A percentile compares a stretch with the other conserved stretches of the same genome.
These are phyloP conservation scores for Colletotrichum aenigma DNA, from an alignment of 2,329 filamentous ascomycete genomes.

Conservation along the genomic window DNA sequence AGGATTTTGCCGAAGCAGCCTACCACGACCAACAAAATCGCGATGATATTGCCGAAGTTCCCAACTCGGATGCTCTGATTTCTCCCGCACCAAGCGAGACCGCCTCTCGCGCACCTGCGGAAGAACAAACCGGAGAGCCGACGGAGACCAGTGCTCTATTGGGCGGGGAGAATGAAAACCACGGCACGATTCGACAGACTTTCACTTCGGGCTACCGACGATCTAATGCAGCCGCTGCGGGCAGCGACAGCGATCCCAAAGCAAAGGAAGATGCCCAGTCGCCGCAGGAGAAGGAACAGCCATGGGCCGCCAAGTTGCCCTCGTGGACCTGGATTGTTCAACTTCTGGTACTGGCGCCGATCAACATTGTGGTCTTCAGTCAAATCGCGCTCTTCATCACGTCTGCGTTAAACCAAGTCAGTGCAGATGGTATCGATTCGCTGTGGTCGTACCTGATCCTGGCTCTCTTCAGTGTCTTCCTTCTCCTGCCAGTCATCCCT, in stretches of 20 bases:
- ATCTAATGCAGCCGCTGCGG: constrained; percentile 40
- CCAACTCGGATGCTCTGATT: constrained; percentile 39
- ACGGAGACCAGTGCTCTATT: constrained; percentile 60
- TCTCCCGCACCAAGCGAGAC: constrained; percentile 42
- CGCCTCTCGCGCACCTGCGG: constrained; percentile 32
- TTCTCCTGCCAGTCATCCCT: constrained; percentile 78
- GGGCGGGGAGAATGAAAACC: constrained; percentile 32
- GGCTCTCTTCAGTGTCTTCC: constrained; percentile 69
- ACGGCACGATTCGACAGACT: constrained; percentile 44
- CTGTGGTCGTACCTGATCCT: constrained; percentile 75
- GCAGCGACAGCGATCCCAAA: constrained; percentile 24
- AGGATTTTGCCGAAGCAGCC: constrained; percentile 67
- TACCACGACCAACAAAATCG: constrained; percentile 52
- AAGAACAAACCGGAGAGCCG: constrained; percentile 31
- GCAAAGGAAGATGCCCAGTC: constrained; percentile 30
- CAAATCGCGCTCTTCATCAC: constrained; percentile 78
- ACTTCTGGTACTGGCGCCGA: constrained; percentile 78
- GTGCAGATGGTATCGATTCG: constrained; percentile 78
- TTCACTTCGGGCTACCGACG: constrained; percentile 62
- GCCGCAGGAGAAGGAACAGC: constrained; percentile 76
- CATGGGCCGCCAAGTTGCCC: constrained; percentile 81
- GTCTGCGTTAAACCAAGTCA: constrained; percentile 78
- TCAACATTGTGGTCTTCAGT: constrained; percentile 77
- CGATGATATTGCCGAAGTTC: constrained; percentile 36
- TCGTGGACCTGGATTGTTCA: constrained; percentile 89